A percentile compares a stretch with the other conserved stretches of the same genome.
phyloP scores from a whole-genome alignment of 257 asterid genomes.

The Coffea eugenioides region DNA sequence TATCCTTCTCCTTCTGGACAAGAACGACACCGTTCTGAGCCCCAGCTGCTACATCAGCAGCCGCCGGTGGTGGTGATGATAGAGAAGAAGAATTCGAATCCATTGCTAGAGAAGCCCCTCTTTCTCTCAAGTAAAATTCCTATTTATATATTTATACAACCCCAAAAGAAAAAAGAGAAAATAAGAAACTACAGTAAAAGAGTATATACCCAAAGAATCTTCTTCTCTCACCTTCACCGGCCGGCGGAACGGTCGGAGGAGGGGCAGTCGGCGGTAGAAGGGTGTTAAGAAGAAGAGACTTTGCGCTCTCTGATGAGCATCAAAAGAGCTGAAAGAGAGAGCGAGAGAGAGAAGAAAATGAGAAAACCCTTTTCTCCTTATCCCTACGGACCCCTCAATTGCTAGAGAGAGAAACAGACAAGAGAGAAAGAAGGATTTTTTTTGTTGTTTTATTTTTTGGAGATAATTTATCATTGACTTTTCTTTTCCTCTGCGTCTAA shows the following conservation, averaged over 20 bases:
- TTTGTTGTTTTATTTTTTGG: background rate
- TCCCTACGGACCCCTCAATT: slow-evolving; percentile 3
- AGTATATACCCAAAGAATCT: slow-evolving; percentile 14
- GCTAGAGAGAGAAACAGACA: slow-evolving; percentile 4
- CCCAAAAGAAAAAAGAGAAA: background rate
- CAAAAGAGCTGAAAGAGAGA: background rate
- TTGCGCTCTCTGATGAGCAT: slow-evolving; percentile 16
- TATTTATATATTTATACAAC: background rate
- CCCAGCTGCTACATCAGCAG: slow-evolving; percentile 2
- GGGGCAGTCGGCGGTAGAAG: slow-evolving; percentile 14
- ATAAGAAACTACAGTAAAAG: background rate
- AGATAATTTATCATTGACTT: background rate
- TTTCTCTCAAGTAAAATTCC: slow-evolving; percentile 1
- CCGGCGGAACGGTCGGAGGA: slow-evolving; percentile 6
- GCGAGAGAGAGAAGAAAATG: background rate
- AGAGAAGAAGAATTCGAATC: slow-evolving; percentile 15
- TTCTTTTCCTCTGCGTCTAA: no score
- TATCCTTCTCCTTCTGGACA: slow-evolving; percentile 32
- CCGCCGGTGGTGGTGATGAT: background rate
- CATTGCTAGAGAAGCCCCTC: slow-evolving; percentile 19
- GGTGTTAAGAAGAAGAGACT: slow-evolving; percentile 18
- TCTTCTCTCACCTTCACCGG: slow-evolving; percentile 26
- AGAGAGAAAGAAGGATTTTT: background rate
- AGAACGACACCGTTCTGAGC: slow-evolving; percentile 25
- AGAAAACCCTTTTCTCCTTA: slow-evolving; percentile 17